Conservation (phyloP, 148 eudicot genomes). For the Arctostaphylos glauca region DNA sequence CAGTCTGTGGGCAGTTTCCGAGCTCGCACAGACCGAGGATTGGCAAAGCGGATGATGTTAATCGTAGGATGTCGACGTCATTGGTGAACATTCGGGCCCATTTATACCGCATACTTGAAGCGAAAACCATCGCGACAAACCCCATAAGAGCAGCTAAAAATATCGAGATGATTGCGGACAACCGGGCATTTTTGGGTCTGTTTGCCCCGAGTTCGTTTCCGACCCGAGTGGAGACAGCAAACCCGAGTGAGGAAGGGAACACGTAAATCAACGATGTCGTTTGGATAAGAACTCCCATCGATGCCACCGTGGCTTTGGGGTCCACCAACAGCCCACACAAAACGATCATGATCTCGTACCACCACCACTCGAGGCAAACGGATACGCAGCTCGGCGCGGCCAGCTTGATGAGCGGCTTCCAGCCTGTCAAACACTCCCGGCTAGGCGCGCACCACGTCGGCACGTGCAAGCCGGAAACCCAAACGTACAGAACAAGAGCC, state of each 20-base stretch:
- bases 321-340: slow-evolving; percentile 62
- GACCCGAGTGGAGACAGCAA: slow-evolving; percentile 75
- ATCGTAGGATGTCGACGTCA: slow-evolving; percentile 43
- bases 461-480: slow-evolving; percentile 45
- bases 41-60: slow-evolving; percentile 60
- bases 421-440: slow-evolving; percentile 56
- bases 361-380: slow-evolving; percentile 91
- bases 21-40: slow-evolving; percentile 76
- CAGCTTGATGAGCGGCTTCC: slow-evolving; percentile 54
- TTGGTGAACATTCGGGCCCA: slow-evolving; percentile 65
- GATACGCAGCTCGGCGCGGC: slow-evolving; percentile 81
- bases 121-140: slow-evolving; percentile 44
- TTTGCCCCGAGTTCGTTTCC: slow-evolving; percentile 80
- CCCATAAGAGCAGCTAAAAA: slow-evolving; percentile 53
- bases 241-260: slow-evolving; percentile 62
- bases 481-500: slow-evolving; percentile 39
- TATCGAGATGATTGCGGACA: slow-evolving; percentile 42
- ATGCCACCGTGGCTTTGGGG: slow-evolving; percentile 72
- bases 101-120: slow-evolving; percentile 31
- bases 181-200: slow-evolving; percentile 49
- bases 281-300: slow-evolving; percentile 77
- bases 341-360: slow-evolving; percentile 93
- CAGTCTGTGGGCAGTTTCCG: slow-evolving; percentile 80
- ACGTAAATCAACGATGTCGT: slow-evolving; percentile 78
- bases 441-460: slow-evolving; percentile 63